Evolutionary conservation across 805 yeast genomes (phyloP), one percentile per base, ranked within the genome.

Genomic region (Candida anglica): DNA sequence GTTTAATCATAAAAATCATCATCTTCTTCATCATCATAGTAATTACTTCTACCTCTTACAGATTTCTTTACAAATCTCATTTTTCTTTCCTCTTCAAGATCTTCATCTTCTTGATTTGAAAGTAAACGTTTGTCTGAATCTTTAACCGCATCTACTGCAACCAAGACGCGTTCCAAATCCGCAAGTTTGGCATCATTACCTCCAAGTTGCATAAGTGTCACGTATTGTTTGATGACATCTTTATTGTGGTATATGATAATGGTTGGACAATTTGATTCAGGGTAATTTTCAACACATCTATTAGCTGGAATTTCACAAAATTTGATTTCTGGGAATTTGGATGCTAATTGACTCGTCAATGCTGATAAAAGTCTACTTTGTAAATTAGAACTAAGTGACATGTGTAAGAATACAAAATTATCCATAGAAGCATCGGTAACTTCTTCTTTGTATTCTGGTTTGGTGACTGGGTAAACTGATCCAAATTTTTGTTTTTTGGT

Each of bases 251-350:
- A 93, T 1, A 93, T 75, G 32, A 93, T 69, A 6, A 93, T 63
- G 0, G 98, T 93, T 2, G 99, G 99, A 48, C 95, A 84, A 64
- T 86, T 89, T 20, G 73, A 56, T 17, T 86, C 91, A 2, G 98
- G 97, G 56, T 89, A 93, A 52, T 81, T 80, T 50, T 91, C 98
- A 43, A 89, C 83, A 33, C 97, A 95, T 57, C 96, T 78, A 38
- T 77, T 71, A 16, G 86, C 96, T n/a, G 85, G 81, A 31, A 93
- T 93, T 47, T 93, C 96, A 27, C 87, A 91, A 53, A 93, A 85
- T 58, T 93, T 93, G 46, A 91, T 60, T 50, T 93, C 96, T 15
- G 77, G 74, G 54, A 77, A 91, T 48, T 77, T 81, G 2, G 60
- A 52, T 0, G 98, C 93, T 11, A 78, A 53, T 11, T 69, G 59